These are phyloP conservation scores for Crithidia acanthocephali DNA, from an alignment of 208 protist genomes.

Conservation along the genomic window DNA sequence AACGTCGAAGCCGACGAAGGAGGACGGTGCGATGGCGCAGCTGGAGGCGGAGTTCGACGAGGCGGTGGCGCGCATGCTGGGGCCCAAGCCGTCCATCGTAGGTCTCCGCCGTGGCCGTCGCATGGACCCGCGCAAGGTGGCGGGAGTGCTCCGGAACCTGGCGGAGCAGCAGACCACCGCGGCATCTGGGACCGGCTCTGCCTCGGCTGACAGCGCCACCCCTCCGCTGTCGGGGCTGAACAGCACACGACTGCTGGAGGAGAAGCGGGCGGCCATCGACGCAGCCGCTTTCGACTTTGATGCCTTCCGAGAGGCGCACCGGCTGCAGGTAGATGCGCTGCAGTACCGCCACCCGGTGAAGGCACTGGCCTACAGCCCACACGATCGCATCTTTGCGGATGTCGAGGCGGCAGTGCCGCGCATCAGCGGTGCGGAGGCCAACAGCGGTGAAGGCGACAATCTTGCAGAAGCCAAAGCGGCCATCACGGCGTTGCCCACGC, in stretches of 20 bases:
- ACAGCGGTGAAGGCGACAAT: neutral
- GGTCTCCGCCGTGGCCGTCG: constrained; percentile 65
- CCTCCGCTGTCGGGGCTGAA: constrained; percentile 35
- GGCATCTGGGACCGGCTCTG: neutral
- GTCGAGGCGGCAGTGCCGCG: constrained; percentile 14
- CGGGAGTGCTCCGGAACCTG: constrained; percentile 42
- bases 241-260: constrained; percentile 64
- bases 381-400: constrained; percentile 56
- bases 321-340: constrained; percentile 71
- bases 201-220: neutral
- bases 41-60: constrained; percentile 32
- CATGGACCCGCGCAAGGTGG: constrained; percentile 75
- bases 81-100: constrained; percentile 37
- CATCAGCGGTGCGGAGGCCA: constrained; percentile 13
- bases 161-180: constrained; percentile 1
- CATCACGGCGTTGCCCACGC: neutral
- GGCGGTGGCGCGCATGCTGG: constrained; percentile 41
- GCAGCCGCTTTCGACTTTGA: constrained; percentile 55
- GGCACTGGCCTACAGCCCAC: constrained; percentile 44
- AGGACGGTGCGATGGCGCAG: constrained; percentile 10
- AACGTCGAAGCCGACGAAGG: neutral
- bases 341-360: constrained; percentile 66
- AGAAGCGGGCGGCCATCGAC: constrained; percentile 42
- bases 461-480: neutral
- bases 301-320: constrained; percentile 54